Percentiles rank a stretch among this genome's conserved stretches.
Conservation (phyloP, 2,329 filamentous ascomycete genomes). For the Ophiostoma quercus region DNA sequence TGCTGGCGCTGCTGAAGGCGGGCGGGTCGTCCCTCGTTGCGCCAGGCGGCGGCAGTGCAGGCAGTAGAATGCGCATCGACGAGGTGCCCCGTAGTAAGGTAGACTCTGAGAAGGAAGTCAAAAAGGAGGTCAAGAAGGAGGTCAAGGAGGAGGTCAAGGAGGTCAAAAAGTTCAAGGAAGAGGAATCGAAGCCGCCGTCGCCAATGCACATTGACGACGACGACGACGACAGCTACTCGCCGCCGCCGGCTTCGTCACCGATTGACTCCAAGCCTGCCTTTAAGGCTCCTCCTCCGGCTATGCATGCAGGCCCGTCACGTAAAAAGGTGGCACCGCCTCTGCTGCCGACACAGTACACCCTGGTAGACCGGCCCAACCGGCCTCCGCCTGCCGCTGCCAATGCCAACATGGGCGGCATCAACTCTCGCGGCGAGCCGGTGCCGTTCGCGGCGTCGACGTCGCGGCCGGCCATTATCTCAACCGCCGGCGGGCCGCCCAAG, state of each 20-base stretch:
- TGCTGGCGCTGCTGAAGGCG: conserved; percentile 43
- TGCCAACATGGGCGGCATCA: conserved; percentile 30
- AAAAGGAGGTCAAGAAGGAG: neutral
- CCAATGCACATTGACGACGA: conserved; percentile 17
- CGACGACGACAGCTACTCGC: conserved; percentile 25
- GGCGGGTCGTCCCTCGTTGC: neutral
- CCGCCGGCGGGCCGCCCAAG: conserved; percentile 33
- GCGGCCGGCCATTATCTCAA: conserved; percentile 39
- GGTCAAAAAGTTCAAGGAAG: neutral
- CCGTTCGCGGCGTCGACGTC: conserved; percentile 26
- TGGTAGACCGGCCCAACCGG: conserved; percentile 22
- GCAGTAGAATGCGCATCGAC: neutral
- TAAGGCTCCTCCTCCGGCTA: too few relatives aligned
- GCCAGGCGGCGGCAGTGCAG: neutral
- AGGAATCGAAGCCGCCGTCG: neutral
- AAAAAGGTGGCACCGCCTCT: conserved; percentile 28
- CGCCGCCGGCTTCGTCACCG: conserved; percentile 22
- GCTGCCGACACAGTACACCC: conserved; percentile 25
- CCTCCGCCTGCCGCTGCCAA: conserved; percentile 20
- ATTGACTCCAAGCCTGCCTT: conserved; percentile 1
- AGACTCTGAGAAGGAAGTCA: neutral
- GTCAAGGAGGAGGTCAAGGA: conserved; percentile 4
- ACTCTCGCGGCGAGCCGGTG: conserved; percentile 32
- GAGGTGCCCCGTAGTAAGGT: neutral
- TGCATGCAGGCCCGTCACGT: conserved; percentile 1